These are phyloP conservation scores for Hamigera avellanea DNA, from an alignment of 495 filamentous ascomycete genomes.

Conservation along the genomic window DNA sequence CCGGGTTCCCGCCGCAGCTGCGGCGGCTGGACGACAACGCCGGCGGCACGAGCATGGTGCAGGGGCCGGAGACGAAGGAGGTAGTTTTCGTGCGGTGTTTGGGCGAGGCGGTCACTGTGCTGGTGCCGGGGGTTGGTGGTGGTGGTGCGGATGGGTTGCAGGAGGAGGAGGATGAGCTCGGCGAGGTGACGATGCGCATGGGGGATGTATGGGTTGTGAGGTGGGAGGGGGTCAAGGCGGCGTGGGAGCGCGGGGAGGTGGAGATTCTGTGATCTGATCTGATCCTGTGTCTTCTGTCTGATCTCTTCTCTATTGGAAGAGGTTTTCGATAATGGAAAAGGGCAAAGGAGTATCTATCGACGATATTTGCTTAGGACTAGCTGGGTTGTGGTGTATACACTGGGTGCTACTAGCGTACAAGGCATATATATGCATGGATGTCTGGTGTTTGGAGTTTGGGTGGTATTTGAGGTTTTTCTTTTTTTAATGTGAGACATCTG, in stretches of 20 bases:
- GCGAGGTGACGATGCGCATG: slow-evolving; percentile 48
- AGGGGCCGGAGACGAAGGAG: slow-evolving; percentile 65
- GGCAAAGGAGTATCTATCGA: too few relatives aligned
- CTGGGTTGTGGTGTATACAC: too few relatives aligned
- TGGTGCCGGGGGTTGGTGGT: slow-evolving; percentile 42
- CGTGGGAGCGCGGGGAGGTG: slow-evolving; percentile 61
- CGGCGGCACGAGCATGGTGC: slow-evolving; percentile 85
- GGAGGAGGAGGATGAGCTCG: slow-evolving; percentile 42
- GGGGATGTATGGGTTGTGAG: slow-evolving; percentile 81
- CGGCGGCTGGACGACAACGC: slow-evolving; percentile 80
- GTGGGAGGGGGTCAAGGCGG: slow-evolving; percentile 68
- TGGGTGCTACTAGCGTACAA: too few relatives aligned
- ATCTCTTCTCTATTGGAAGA: neutral
- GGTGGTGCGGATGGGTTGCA: slow-evolving; percentile 36
- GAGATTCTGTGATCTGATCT: slow-evolving; percentile 76
- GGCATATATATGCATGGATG: neutral
- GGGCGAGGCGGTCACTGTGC: slow-evolving; percentile 39
- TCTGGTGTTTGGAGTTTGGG: neutral
- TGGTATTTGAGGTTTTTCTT: too few relatives aligned
- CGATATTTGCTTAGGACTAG: too few relatives aligned
- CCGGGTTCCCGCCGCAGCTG: slow-evolving; percentile 62
- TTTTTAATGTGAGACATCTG: too few relatives aligned
- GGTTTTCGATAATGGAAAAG: too few relatives aligned
- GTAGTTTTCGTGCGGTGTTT: slow-evolving; percentile 80
- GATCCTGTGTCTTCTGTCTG: slow-evolving; percentile 1